A percentile compares a stretch with the other conserved stretches of the same genome.
Evolutionary conservation across 352 stramenopile genomes (phyloP).

Genomic region (Pythium utonaiense): DNA sequence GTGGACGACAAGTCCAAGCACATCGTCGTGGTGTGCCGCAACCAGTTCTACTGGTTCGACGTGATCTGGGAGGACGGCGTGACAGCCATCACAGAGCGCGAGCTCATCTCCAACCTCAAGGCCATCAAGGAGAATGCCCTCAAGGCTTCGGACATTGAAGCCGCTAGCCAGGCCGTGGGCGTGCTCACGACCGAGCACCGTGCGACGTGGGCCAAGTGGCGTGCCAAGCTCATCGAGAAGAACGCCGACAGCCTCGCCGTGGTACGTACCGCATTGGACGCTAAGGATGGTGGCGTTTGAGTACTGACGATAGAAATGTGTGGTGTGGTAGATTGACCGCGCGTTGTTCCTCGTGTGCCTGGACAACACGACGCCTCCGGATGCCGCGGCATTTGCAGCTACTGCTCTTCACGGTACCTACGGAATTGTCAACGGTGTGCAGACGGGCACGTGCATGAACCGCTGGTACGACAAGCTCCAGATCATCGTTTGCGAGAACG

Average conservation of each 20-base stretch:
- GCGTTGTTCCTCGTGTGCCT: constrained; percentile 95
- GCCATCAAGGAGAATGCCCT: constrained; percentile 87
- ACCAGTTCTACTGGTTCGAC: constrained; percentile 96
- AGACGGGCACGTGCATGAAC: constrained; percentile 93
- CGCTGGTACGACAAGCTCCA: constrained; percentile 98
- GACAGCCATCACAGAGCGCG: constrained; percentile 87
- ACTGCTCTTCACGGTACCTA: constrained; percentile 93
- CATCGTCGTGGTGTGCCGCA: constrained; percentile 91
- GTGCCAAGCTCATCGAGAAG: constrained; percentile 68
- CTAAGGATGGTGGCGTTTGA: too few species aligned
- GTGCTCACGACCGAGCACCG: constrained; percentile 92
- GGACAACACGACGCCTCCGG: constrained; percentile 87
- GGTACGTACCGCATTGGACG: too few species aligned
- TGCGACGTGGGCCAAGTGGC: constrained; percentile 87
- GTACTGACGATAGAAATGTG: not conserved
- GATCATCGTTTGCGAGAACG: constrained; percentile 94
- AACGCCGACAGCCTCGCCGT: constrained; percentile 83
- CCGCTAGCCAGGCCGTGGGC: constrained; percentile 68
- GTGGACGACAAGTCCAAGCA: constrained; percentile 86
- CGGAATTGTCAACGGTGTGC: constrained; percentile 66
- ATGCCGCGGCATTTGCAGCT: constrained; percentile 65
- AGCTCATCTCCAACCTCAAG: constrained; percentile 90
- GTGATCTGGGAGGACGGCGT: constrained; percentile 84
- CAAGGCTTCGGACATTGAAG: constrained; percentile 51
- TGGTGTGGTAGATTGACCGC: constrained; percentile 79